Conservation (phyloP, 768 basidiomycete species). For the Pisolithus albus region DNA sequence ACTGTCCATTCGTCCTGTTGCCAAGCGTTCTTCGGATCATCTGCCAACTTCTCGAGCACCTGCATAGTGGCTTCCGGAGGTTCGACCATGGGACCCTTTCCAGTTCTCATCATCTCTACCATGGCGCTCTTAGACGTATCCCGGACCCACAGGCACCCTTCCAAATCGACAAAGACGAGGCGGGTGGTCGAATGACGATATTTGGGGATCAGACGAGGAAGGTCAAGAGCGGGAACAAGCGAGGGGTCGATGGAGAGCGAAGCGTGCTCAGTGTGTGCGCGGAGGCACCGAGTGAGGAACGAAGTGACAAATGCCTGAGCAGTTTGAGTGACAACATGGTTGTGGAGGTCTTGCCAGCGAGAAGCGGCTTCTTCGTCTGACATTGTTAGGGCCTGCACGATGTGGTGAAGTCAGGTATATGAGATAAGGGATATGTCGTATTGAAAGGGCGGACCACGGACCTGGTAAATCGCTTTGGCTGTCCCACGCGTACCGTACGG, state of each 20-base stretch:
- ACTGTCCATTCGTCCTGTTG: conserved; percentile 7
- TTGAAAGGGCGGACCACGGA: background rate
- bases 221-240: conserved; percentile 36
- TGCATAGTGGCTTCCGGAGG: conserved; percentile 36
- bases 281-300: conserved; percentile 70
- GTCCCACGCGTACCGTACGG: conserved; percentile 82
- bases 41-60: conserved; percentile 50
- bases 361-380: conserved; percentile 61
- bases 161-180: conserved; percentile 69
- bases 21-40: conserved; percentile 57
- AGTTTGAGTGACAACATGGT: conserved; percentile 80
- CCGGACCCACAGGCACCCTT: conserved; percentile 70
- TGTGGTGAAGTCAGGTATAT: conserved; percentile 1
- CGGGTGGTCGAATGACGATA: conserved; percentile 62
- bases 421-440: background rate
- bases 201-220: conserved; percentile 51
- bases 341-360: conserved; percentile 83
- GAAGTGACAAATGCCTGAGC: conserved; percentile 77
- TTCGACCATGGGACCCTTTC: conserved; percentile 28
- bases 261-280: conserved; percentile 65
- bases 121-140: conserved; percentile 33
- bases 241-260: conserved; percentile 19
- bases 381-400: conserved; percentile 65
- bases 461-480: conserved; percentile 66
- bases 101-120: background rate